Percentiles rank a stretch among this genome's conserved stretches.
These are phyloP conservation scores for Cryptosporidium sp. DNA, from an alignment of 169 alveolate genomes.

Conservation along the genomic window DNA sequence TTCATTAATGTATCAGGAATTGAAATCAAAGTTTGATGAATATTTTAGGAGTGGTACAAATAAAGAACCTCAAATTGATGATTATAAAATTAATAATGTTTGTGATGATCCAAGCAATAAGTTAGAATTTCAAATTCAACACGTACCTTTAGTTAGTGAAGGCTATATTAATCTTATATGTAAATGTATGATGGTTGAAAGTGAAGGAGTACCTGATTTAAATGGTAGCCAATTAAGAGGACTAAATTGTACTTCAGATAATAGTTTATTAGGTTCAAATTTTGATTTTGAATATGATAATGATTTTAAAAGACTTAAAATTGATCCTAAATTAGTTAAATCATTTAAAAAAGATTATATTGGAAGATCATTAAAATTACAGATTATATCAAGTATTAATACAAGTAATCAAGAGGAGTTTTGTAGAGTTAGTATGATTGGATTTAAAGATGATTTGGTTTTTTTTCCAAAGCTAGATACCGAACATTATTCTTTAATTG, in stretches of 20 bases:
- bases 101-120: not conserved
- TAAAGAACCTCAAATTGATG: not conserved
- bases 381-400: constrained; percentile 2
- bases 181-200: constrained; percentile 22
- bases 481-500: constrained; percentile 32
- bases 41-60: not conserved
- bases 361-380: not conserved
- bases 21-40: not conserved
- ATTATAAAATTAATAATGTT: not conserved
- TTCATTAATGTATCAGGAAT: not conserved
- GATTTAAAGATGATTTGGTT: constrained; percentile 11
- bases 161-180: constrained; percentile 7
- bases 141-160: constrained; percentile 37
- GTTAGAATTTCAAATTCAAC: not conserved
- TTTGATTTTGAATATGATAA: constrained; percentile 2
- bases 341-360: not conserved
- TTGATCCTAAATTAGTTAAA: not conserved
- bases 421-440: constrained; percentile 9
- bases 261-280: not conserved
- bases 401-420: not conserved
- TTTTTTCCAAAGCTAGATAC: constrained; percentile 3
- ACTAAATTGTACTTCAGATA: constrained; percentile 34
- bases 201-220: constrained; percentile 27
- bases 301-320: not conserved
- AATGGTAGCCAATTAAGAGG: constrained; percentile 5